Percentiles rank a stretch among this genome's conserved stretches.
These are phyloP conservation scores for Mortierella sp. DNA, from an alignment of 371 early-diverging fungal species.

Conservation along the genomic window DNA sequence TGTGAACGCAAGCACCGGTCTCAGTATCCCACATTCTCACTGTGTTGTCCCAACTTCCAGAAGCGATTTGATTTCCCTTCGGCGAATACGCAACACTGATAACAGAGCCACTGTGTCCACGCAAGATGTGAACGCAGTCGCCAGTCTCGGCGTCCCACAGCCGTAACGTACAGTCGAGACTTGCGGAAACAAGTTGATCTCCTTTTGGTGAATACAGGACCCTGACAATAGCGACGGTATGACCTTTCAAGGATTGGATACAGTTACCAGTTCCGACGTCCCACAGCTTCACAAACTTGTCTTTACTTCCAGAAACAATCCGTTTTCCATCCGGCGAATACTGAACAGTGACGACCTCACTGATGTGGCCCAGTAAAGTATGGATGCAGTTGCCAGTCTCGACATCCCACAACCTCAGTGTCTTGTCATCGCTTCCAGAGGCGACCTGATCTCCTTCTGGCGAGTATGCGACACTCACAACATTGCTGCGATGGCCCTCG, in stretches of 20 bases:
- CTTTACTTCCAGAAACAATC: background rate
- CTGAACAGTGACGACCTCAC: background rate
- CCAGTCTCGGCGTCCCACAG: background rate
- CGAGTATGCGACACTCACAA: no score
- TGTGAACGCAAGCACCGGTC: background rate
- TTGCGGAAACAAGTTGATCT: no score
- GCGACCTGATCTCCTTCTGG: no score
- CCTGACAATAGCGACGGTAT: background rate
- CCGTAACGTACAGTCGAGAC: no score
- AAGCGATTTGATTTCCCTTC: background rate
- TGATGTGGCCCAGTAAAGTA: background rate
- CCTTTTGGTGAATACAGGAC: no score
- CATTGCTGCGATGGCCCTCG: no score
- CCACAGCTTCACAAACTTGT: background rate
- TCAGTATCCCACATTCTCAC: conserved; percentile 4
- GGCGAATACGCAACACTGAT: background rate
- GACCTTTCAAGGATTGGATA: background rate
- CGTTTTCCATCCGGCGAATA: background rate
- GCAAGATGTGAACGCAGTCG: background rate
- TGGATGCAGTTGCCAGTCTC: no score
- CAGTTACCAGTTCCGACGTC: no score
- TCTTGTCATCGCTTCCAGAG: no score
- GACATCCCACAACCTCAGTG: no score
- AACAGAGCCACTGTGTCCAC: background rate
- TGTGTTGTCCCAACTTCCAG: conserved; percentile 11